phyloP scores from a whole-genome alignment of 164 flowering plant species.

The Cinnamomum micranthum region DNA sequence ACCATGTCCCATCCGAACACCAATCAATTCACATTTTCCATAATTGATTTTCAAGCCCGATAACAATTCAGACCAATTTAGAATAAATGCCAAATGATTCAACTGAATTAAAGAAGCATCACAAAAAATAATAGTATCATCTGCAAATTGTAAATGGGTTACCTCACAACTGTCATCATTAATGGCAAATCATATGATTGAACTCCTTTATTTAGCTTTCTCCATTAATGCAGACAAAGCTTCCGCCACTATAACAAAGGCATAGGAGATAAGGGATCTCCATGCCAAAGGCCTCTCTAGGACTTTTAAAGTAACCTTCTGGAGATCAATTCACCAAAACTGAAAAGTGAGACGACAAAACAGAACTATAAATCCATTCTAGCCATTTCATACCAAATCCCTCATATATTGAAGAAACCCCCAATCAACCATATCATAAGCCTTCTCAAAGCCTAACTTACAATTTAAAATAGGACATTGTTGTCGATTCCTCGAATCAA shows the following conservation, averaged over 20 bases:
- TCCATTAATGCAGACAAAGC: neutral
- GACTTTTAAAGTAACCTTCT: neutral
- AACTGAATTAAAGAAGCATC: neutral
- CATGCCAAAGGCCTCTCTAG: neutral
- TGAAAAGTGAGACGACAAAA: neutral
- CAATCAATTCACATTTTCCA: neutral
- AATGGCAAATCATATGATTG: neutral
- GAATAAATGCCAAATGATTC: neutral
- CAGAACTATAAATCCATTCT: neutral
- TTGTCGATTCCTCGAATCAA: too few relatives aligned
- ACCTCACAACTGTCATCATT: neutral
- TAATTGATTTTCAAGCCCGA: neutral
- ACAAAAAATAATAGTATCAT: conserved; percentile 2
- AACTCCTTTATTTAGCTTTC: neutral
- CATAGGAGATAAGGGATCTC: neutral
- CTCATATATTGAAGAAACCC: too few relatives aligned
- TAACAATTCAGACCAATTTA: neutral
- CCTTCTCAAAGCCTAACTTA: neutral
- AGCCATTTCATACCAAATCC: neutral
- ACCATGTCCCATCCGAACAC: too few relatives aligned
- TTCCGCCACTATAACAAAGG: neutral
- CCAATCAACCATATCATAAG: neutral
- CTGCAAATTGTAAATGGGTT: neutral
- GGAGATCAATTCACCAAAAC: neutral
- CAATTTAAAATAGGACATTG: neutral